Evolutionary conservation across 495 filamentous ascomycete genomes (phyloP).

Genomic region (Talaromyces wortmannii): DNA sequence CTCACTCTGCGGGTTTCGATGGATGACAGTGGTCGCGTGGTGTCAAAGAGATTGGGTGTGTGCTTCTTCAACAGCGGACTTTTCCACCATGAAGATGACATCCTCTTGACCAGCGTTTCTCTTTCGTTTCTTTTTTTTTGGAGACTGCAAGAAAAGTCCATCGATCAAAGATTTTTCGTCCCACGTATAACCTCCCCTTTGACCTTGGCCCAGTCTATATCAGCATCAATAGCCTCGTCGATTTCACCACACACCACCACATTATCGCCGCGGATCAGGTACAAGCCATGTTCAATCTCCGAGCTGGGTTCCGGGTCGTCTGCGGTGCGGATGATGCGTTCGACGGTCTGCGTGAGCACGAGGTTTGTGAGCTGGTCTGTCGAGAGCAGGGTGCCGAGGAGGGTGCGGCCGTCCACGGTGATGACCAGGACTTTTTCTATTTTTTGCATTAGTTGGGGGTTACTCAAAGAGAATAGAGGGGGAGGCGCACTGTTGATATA

Average conservation of each 20-base stretch:
- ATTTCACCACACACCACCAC: slow-evolving; percentile 87
- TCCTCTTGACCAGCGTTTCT: neutral
- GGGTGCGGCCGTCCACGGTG: slow-evolving; percentile 85
- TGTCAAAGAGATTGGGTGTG: no score
- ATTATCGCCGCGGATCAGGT: slow-evolving; percentile 89
- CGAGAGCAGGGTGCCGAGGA: slow-evolving; percentile 77
- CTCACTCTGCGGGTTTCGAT: no score
- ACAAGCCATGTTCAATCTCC: slow-evolving; percentile 79
- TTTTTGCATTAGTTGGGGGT: slow-evolving; percentile 1
- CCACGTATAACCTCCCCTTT: slow-evolving; percentile 76
- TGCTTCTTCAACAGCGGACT: no score
- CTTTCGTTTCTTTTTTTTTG: neutral
- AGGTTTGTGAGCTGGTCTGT: slow-evolving; percentile 91
- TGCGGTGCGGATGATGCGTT: slow-evolving; percentile 77
- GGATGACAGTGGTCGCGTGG: no score
- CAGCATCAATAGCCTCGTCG: slow-evolving; percentile 78
- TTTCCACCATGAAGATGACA: no score
- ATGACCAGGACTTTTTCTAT: slow-evolving; percentile 87
- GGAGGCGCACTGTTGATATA: slow-evolving; percentile 57
- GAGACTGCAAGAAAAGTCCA: neutral
- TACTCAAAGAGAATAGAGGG: slow-evolving; percentile 17
- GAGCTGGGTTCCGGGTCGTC: slow-evolving; percentile 78
- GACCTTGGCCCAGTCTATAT: slow-evolving; percentile 88
- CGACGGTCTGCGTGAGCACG: slow-evolving; percentile 76
- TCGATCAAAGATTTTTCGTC: slow-evolving; percentile 64